A percentile compares a stretch with the other conserved stretches of the same genome.
These are phyloP conservation scores for Rhynchosporium secalis DNA, from an alignment of 2,329 filamentous ascomycete genomes.

Conservation along the genomic window DNA sequence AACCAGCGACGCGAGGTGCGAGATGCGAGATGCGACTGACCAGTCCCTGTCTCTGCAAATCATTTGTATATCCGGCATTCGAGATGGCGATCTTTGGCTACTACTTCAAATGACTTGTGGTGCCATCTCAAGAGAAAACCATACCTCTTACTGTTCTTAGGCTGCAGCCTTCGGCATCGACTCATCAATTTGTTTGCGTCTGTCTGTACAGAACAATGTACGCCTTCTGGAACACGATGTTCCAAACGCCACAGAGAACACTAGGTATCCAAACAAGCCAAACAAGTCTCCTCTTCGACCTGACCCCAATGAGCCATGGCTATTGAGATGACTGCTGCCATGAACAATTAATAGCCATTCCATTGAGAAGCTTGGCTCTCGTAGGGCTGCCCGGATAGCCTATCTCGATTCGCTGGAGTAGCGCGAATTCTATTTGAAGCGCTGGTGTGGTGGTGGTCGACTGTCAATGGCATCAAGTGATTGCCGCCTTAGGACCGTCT, in stretches of 20 bases:
- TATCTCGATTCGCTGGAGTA: conserved; percentile 25
- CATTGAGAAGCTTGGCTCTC: conserved; percentile 15
- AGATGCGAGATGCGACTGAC: background rate
- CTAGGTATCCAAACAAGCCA: background rate
- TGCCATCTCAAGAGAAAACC: conserved; percentile 9
- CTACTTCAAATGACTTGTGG: conserved; percentile 8
- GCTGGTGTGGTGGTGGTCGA: conserved; percentile 6
- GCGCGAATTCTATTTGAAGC: conserved; percentile 32
- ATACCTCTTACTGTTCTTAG: background rate
- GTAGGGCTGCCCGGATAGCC: conserved; percentile 26
- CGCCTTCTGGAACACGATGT: background rate
- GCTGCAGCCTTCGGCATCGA: conserved; percentile 2
- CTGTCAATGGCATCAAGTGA: conserved; percentile 14
- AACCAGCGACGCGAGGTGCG: conserved; percentile 1
- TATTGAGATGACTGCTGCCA: background rate
- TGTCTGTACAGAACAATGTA: background rate
- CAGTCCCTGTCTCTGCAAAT: background rate
- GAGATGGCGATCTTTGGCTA: conserved; percentile 17
- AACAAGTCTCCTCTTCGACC: background rate
- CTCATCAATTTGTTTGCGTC: background rate
- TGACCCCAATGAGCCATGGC: background rate
- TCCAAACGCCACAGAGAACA: background rate
- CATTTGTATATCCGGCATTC: conserved; percentile 11
- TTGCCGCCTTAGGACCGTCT: conserved; percentile 29
- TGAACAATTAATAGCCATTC: conserved; percentile 11